Evolutionary conservation across 306 rosid species (phyloP).

Genomic region (Quercus aquifolioides): DNA sequence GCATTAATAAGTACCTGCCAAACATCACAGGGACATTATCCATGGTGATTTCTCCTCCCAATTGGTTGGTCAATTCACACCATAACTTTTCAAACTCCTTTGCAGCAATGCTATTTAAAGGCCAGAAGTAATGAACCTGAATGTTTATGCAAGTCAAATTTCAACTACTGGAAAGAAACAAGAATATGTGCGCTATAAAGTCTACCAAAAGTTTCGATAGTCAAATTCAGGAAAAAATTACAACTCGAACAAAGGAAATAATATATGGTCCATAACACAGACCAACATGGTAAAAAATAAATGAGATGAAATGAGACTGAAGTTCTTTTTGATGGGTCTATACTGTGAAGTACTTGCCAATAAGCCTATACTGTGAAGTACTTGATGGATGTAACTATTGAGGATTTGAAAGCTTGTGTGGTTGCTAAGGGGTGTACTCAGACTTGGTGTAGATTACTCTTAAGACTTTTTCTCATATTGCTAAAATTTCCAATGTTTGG

Average conservation of each 20-base stretch:
- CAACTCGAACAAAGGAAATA: not conserved
- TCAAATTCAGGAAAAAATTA: not conserved
- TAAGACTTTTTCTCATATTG: too few species aligned
- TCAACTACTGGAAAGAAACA: not conserved
- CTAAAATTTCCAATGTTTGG: too few species aligned
- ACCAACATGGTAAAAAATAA: not conserved
- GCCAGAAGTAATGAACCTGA: slow-evolving; percentile 82
- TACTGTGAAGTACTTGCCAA: too few species aligned
- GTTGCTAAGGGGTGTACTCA: too few species aligned
- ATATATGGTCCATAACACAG: not conserved
- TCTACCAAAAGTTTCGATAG: not conserved
- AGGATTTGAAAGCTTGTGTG: too few species aligned
- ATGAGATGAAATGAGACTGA: not conserved
- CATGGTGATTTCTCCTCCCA: slow-evolving; percentile 50
- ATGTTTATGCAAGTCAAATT: slow-evolving; percentile 19
- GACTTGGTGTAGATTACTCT: too few species aligned
- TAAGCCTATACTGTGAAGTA: too few species aligned
- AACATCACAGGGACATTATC: slow-evolving; percentile 78
- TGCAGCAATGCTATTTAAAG: slow-evolving; percentile 46
- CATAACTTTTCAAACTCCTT: slow-evolving; percentile 71
- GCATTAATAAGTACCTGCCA: slow-evolving; percentile 62
- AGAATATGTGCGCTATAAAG: not conserved
- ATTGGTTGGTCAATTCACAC: slow-evolving; percentile 53
- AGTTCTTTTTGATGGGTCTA: too few species aligned
- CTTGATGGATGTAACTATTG: too few species aligned